Evolutionary conservation across 441 rosid species (phyloP).

Genomic region (Sinapis alba): DNA sequence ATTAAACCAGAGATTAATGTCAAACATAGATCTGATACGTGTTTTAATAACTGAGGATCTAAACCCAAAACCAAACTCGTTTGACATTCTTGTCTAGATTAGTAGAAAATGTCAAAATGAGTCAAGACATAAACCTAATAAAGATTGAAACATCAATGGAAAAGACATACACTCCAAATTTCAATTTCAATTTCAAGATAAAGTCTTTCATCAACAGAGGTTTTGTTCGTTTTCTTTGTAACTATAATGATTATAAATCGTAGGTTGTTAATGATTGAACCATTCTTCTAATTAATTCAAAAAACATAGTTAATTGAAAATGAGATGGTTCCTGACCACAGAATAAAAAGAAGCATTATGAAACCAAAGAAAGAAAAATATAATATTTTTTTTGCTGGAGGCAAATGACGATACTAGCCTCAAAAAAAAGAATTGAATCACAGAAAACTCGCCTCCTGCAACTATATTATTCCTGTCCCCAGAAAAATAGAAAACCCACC

Average conservation of each 20-base stretch:
- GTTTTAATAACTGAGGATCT: not conserved
- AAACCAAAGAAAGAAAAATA: constrained; percentile 23
- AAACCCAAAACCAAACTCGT: not conserved
- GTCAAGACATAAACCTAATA: too few relatives aligned
- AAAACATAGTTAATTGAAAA: too few relatives aligned
- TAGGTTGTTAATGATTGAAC: not conserved
- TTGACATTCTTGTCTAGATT: not conserved
- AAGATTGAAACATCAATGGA: too few relatives aligned
- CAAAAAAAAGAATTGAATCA: constrained; percentile 17
- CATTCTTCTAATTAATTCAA: not conserved
- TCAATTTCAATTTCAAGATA: too few relatives aligned
- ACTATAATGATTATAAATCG: too few relatives aligned
- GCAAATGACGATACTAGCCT: constrained; percentile 34
- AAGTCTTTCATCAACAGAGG: too few relatives aligned
- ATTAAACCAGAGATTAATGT: too few relatives aligned
- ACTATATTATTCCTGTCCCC: constrained; percentile 22
- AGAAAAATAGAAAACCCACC: not conserved
- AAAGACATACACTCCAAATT: too few relatives aligned
- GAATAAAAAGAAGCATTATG: constrained; percentile 4
- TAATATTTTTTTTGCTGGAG: not conserved
- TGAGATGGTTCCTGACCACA: too few relatives aligned
- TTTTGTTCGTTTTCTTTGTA: too few relatives aligned
- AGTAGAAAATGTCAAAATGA: not conserved
- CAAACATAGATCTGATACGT: not conserved
- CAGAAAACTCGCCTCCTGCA: constrained; percentile 23